These are phyloP conservation scores for Giardia duodenalis DNA, from an alignment of 208 protist genomes.

Conservation along the genomic window DNA sequence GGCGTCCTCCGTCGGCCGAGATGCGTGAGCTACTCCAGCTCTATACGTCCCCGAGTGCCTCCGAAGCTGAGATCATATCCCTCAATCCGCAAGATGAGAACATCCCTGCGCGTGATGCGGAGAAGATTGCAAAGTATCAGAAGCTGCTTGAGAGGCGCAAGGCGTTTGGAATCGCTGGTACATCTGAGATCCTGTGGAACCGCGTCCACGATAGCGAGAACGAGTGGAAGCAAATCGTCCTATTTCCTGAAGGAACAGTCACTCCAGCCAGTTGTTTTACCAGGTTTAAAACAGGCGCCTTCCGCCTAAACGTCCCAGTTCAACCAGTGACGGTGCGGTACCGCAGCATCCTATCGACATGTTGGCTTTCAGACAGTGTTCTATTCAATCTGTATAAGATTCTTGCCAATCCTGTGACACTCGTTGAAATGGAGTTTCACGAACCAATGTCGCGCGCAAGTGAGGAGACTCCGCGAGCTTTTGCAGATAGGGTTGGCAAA, in stretches of 20 bases:
- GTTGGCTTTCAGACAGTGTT: background rate
- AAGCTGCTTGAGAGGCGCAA: background rate
- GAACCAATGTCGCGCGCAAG: background rate
- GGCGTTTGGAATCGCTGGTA: background rate
- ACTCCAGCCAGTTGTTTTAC: background rate
- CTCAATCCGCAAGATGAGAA: background rate
- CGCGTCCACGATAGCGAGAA: background rate
- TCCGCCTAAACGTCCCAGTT: background rate
- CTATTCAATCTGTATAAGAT: background rate
- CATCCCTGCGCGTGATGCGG: background rate
- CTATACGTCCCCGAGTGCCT: background rate
- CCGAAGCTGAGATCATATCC: background rate
- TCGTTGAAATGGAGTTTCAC: background rate
- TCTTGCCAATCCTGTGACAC: background rate
- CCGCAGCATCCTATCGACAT: background rate
- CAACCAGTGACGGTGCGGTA: background rate
- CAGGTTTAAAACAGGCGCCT: background rate
- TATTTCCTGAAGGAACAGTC: background rate
- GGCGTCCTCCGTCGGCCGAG: background rate
- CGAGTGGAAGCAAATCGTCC: background rate
- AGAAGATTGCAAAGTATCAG: background rate
- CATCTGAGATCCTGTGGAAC: background rate
- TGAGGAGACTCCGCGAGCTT: background rate
- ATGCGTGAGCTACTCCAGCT: background rate
- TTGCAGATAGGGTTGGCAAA: background rate